Base-by-base conservation (phyloP, 192 early-diverging fungal species). In the Spizellomyces sp. region DNA sequence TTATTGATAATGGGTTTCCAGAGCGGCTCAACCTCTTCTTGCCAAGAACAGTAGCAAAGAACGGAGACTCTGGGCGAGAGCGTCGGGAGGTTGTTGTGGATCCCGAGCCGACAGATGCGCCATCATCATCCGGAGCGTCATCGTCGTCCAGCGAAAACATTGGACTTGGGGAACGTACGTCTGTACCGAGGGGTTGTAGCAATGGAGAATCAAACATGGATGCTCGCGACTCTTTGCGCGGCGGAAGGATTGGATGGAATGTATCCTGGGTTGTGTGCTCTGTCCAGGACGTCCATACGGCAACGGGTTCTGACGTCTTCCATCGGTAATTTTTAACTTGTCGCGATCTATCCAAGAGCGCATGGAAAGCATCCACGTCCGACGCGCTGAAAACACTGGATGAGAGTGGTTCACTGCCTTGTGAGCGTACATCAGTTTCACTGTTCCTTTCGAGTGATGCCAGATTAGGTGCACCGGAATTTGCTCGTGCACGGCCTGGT, bases 271-370 rank as follows among this genome's bases (percentile, higher is more conserved):
- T 19, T 27, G 46, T n/a, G 43, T 64, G 42, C 9, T 63, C 70
- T 9, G 55, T 46, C 81, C 81, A 83, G 27, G 75, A 68, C 9
- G 79, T 69, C 72, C 79, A 83, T 45, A 80, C 27, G 12, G 69
- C 79, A 14, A 83, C 73, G 5, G 81, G 81, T 36, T 75, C 69
- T 4, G 71, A 22, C 5, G 46, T 36, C 22, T 67, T 77, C 81
- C 81, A 83, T 42, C 45, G 43, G 17, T 79, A 69, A 47, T 80
- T 83, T 60, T 83, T 83, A 8, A 77, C 77, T 67, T 80, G 75
- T 21, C 81, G 75, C 6, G 69, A 70, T 44, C 71, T 68, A 27
- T 83, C 79, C 5, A 83, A 66, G 22, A 76, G n/a, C 4, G 9
- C 5, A 9, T 56, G 65, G 10, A 69, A 48, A 27, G 48, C 48